Base-by-base conservation (phyloP, 331 rosid genomes). In the Ulmus americana region DNA sequence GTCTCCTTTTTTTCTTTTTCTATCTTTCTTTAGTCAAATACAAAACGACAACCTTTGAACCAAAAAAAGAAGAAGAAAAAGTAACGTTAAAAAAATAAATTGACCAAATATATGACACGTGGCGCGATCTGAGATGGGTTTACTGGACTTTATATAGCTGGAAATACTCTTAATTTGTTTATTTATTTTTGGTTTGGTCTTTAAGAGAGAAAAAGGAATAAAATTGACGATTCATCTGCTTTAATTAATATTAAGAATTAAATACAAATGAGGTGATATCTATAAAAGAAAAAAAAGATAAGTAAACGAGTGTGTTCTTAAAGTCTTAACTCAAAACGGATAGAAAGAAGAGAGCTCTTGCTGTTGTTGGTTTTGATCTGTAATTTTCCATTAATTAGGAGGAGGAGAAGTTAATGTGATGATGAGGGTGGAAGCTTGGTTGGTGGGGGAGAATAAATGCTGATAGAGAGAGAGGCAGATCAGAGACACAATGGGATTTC, bases 401-500 rank as follows among this genome's bases (percentile, higher is more conserved):
- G 18, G n/a, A 16, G 59, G 59, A 39, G 39, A 6, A n/a, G 4
- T 70, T 67, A 64, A 14, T 63, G 68, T 28, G 84, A 63, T 12
- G n/a, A 61, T 67, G 74, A 81, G 61, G 69, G 81, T 74, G 82
- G 68, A 59, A 46, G 53, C 66, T 39, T 65, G 79, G 86, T 86
- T 78, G 96, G 79, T 88, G 83, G 69, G 82, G 64, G 70, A 78
- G 90, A 88, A 83, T 91, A 84, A 91, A 88, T 88, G 90, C 84
- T 41, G 74, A 63, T 76, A 52, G 54, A 57, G 63, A 20, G 22
- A 75, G 63, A 67, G 47, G 68, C 63, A 63, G 83, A 80, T 50
- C 95, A 20, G 46, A 58, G 42, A 73, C 52, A 72, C 42, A 54
- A 71, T 81, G 72, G 73, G 39, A 45, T 76, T 64, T 55, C 73